Evolutionary conservation across 1,284 basidiomycete genomes (phyloP).

Genomic region (Psilocybe mexicana): DNA sequence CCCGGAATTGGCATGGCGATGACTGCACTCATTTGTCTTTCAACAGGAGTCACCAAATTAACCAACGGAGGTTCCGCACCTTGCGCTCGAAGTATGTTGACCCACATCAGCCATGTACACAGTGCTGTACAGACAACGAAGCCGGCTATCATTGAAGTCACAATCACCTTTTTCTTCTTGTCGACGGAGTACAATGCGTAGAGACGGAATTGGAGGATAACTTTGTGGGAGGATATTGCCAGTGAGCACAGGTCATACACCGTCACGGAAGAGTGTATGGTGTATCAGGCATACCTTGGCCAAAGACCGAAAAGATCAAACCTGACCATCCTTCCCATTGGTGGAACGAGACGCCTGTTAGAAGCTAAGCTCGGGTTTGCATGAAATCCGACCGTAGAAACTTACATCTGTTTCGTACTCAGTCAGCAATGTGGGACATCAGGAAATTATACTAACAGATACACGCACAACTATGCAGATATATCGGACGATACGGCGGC

Average conservation of each 20-base stretch:
- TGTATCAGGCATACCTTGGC: neutral
- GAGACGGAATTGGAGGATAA: neutral
- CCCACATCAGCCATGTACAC: neutral
- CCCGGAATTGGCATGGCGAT: neutral
- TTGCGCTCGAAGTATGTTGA: neutral
- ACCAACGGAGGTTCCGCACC: neutral
- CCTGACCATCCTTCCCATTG: slow-evolving; percentile 4
- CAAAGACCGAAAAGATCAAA: neutral
- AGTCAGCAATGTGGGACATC: too few relatives aligned
- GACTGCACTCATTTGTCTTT: neutral
- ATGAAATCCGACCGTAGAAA: neutral
- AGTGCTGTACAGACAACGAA: neutral
- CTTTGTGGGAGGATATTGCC: neutral
- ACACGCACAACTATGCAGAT: too few relatives aligned
- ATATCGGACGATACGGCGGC: too few relatives aligned
- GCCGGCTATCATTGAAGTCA: neutral
- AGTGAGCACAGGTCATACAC: neutral
- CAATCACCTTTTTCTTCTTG: neutral
- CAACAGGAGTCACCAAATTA: too few relatives aligned
- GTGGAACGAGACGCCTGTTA: neutral
- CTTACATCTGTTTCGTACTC: neutral
- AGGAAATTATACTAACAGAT: too few relatives aligned
- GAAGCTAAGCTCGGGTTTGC: neutral
- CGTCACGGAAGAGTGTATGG: neutral
- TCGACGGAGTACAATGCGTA: neutral